Conservation (phyloP, 208 protist genomes). For the Acanthamoeba polyphaga region DNA sequence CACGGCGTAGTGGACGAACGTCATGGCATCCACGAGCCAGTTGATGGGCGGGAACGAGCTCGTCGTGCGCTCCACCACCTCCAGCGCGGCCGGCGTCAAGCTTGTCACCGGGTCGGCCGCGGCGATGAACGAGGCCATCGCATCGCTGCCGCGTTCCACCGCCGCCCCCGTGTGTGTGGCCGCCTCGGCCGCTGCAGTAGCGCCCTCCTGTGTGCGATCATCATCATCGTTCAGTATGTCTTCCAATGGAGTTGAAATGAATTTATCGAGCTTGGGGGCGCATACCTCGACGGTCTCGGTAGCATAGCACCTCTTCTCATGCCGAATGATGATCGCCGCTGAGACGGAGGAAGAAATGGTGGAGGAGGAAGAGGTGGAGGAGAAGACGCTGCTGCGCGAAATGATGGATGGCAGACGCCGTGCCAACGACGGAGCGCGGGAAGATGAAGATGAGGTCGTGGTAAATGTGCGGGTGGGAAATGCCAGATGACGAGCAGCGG, state of each 20-base stretch:
- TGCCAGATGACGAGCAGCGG: not conserved
- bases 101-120: not conserved
- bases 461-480: not conserved
- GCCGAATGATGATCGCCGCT: not conserved
- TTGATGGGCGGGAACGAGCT: constrained; percentile 32
- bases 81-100: not conserved
- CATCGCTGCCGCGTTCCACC: not conserved
- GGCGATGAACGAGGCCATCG: constrained; percentile 11
- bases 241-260: not conserved
- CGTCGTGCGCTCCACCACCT: not conserved
- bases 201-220: not conserved
- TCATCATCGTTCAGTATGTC: not conserved
- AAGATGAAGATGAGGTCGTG: not conserved
- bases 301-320: not conserved
- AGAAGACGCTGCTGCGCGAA: not conserved
- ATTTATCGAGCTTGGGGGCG: not conserved
- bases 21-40: constrained; percentile 14
- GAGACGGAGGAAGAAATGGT: not conserved
- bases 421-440: not conserved
- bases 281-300: not conserved
- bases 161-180: not conserved
- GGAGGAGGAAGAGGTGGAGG: not conserved
- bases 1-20: constrained; percentile 16
- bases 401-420: not conserved
- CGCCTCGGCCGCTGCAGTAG: not conserved